Conservation (phyloP, 192 early-diverging fungal species). For the Coemansia umbellata region DNA sequence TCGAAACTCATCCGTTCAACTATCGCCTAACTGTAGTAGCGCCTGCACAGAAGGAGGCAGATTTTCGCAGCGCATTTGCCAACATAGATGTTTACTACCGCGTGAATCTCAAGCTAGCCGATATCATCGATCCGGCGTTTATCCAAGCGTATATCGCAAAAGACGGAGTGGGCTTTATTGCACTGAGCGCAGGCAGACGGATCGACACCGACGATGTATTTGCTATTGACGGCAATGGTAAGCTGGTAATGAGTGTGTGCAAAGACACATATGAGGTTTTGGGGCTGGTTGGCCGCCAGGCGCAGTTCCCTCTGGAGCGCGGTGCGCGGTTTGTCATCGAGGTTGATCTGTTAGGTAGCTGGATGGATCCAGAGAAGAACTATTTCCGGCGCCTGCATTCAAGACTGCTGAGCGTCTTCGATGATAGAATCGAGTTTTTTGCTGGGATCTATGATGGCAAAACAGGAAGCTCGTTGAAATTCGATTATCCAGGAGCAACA, state of each 20-base stretch:
- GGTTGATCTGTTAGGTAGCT: constrained; percentile 16
- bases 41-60: not conserved
- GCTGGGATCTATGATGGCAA: constrained; percentile 16
- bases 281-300: constrained; percentile 19
- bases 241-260: constrained; percentile 31
- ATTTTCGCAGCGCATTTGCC: not conserved
- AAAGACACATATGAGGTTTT: constrained; percentile 44
- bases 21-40: constrained; percentile 25
- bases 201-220: constrained; percentile 44
- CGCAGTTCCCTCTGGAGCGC: constrained; percentile 36
- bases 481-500: constrained; percentile 25
- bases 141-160: constrained; percentile 11
- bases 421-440: constrained; percentile 15
- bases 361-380: constrained; percentile 32
- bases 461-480: constrained; percentile 16
- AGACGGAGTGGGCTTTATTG: constrained; percentile 7
- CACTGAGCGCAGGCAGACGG: constrained; percentile 9
- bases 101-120: constrained; percentile 17
- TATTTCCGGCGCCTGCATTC: constrained; percentile 25
- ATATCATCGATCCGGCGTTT: constrained; percentile 35
- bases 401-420: constrained; percentile 18
- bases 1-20: constrained; percentile 46
- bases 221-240: constrained; percentile 41
- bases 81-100: constrained; percentile 21
- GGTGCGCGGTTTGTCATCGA: constrained; percentile 28